These are phyloP conservation scores for Oenanthe sinensis DNA, from an alignment of 129 eudicot genomes.

Conservation along the genomic window DNA sequence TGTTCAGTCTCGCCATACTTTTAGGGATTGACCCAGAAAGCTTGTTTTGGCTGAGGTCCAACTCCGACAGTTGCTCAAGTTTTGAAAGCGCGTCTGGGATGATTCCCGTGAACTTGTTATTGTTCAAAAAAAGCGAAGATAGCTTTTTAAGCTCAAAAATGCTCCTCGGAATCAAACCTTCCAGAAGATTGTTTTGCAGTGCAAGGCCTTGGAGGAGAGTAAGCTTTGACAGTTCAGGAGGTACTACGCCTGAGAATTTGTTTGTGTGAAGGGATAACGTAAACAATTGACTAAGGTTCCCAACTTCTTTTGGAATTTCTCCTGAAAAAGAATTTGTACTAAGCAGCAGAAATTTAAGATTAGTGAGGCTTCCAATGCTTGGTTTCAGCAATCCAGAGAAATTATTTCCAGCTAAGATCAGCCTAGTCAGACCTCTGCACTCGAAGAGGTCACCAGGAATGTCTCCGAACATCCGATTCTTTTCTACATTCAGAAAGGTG, in stretches of 20 bases:
- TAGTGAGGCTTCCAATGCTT: conserved; percentile 38
- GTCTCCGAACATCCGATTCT: conserved; percentile 37
- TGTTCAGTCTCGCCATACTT: conserved; percentile 33
- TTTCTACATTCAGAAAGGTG: conserved; percentile 28
- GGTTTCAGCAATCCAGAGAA: conserved; percentile 44
- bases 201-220: conserved; percentile 46
- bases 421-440: conserved; percentile 36
- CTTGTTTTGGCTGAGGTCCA: conserved; percentile 61
- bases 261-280: conserved; percentile 31
- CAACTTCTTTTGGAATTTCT: conserved; percentile 51
- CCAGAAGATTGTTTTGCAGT: conserved; percentile 37
- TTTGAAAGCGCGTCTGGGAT: conserved; percentile 43
- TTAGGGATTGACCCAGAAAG: conserved; percentile 55
- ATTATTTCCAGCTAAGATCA: conserved; percentile 34
- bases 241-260: conserved; percentile 51
- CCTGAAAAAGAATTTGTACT: conserved; percentile 41
- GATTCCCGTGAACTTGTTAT: conserved; percentile 49
- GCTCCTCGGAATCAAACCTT: conserved; percentile 58
- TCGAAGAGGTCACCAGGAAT: conserved; percentile 62
- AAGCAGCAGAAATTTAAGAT: conserved; percentile 31
- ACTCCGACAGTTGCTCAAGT: conserved; percentile 43
- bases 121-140: conserved; percentile 34
- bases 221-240: conserved; percentile 54
- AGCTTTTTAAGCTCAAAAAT: conserved; percentile 48
- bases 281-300: conserved; percentile 42